Conservation (phyloP, 345 rosid species). For the Acer yangbiense region DNA sequence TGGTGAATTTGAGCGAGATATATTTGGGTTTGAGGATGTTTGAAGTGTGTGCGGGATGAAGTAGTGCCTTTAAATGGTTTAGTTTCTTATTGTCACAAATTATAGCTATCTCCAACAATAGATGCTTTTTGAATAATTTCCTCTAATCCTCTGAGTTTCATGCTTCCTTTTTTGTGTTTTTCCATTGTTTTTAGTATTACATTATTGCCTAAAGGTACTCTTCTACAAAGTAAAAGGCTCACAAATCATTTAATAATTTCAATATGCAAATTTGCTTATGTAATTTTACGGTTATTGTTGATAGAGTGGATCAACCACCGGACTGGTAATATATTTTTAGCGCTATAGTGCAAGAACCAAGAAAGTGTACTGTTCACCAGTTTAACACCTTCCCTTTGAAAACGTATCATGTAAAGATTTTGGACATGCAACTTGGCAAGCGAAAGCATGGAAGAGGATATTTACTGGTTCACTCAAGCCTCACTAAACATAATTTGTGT, state of each 20-base stretch:
- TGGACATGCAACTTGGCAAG: too few species aligned
- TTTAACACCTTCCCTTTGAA: too few species aligned
- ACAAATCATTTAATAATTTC: neutral
- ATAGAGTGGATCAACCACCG: too few species aligned
- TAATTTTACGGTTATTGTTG: neutral
- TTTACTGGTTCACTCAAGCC: too few species aligned
- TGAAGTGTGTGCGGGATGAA: neutral
- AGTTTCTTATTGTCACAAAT: neutral
- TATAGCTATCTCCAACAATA: neutral
- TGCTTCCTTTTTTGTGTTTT: neutral
- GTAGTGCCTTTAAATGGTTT: neutral
- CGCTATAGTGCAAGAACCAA: too few species aligned
- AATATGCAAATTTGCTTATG: neutral
- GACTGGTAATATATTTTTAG: too few species aligned
- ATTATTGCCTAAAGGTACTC: neutral
- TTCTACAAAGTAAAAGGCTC: neutral
- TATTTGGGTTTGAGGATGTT: constrained; percentile 5
- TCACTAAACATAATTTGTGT: too few species aligned
- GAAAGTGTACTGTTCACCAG: too few species aligned
- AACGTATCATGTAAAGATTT: too few species aligned
- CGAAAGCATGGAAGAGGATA: too few species aligned
- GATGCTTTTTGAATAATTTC: constrained; percentile 1
- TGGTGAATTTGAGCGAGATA: neutral
- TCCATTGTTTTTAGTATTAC: neutral
- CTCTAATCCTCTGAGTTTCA: neutral